Evolutionary conservation across 1,284 basidiomycete genomes (phyloP).

Genomic region (Trametes sp.): DNA sequence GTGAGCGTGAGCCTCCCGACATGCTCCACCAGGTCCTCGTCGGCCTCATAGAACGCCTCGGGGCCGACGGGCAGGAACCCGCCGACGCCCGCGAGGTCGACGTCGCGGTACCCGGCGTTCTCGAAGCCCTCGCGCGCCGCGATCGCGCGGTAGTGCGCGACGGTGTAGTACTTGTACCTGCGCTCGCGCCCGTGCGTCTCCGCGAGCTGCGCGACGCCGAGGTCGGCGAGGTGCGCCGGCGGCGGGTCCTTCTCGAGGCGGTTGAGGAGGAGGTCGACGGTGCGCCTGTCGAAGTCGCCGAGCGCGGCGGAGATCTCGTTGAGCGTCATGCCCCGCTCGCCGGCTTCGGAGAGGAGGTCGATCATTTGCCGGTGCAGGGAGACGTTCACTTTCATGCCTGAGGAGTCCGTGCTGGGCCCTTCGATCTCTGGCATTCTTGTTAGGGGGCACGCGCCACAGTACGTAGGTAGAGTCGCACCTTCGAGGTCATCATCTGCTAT

Average conservation of each 20-base stretch:
- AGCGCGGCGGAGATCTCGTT: slow-evolving; percentile 71
- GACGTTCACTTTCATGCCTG: slow-evolving; percentile 61
- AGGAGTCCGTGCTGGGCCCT: neutral
- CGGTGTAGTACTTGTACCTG: slow-evolving; percentile 79
- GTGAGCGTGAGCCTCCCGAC: slow-evolving; percentile 56
- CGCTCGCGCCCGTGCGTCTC: slow-evolving; percentile 84
- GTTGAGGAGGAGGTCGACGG: slow-evolving; percentile 76
- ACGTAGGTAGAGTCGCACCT: slow-evolving; percentile 1
- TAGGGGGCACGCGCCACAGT: neutral
- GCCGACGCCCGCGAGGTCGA: slow-evolving; percentile 59
- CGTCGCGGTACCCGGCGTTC: slow-evolving; percentile 51
- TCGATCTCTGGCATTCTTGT: slow-evolving; percentile 14
- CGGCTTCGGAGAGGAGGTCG: slow-evolving; percentile 71
- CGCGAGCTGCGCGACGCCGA: slow-evolving; percentile 69
- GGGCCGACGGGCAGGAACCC: slow-evolving; percentile 55
- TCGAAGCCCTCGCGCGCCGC: slow-evolving; percentile 67
- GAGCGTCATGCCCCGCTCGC: slow-evolving; percentile 71
- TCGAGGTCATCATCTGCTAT: slow-evolving; percentile 29
- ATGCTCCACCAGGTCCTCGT: slow-evolving; percentile 49
- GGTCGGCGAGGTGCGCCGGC: slow-evolving; percentile 73
- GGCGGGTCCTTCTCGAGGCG: slow-evolving; percentile 69
- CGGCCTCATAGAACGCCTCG: slow-evolving; percentile 61
- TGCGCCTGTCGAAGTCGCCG: slow-evolving; percentile 78
- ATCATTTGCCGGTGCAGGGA: slow-evolving; percentile 81
- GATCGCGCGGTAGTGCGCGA: slow-evolving; percentile 63